These are phyloP conservation scores for Primulina huaijiensis DNA, from an alignment of 257 asterid species.

Conservation along the genomic window DNA sequence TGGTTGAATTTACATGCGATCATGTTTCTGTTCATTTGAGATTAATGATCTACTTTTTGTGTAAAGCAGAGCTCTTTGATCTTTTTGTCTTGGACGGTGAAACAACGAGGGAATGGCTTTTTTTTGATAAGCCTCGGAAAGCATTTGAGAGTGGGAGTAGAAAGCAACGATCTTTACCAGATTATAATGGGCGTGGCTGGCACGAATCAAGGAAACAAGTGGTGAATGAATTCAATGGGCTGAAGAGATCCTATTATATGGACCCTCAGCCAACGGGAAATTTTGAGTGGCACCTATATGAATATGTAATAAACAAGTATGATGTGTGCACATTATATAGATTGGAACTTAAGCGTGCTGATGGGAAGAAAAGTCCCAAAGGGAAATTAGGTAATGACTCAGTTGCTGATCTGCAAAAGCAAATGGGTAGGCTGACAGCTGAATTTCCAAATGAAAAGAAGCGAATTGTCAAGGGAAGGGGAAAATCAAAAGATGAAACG, in stretches of 20 bases:
- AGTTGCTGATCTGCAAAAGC: conserved; percentile 87
- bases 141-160: conserved; percentile 98
- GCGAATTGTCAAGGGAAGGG: conserved; percentile 46
- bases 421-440: conserved; percentile 76
- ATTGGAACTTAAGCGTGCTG: conserved; percentile 68
- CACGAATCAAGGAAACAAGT: conserved; percentile 97
- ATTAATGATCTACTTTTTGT: conserved; percentile 16
- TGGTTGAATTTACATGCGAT: too few species aligned
- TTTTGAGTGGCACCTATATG: conserved; percentile 90
- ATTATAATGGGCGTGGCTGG: conserved; percentile 98
- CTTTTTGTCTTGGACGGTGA: conserved; percentile 67
- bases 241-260: conserved; percentile 97
- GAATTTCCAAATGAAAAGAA: conserved; percentile 60
- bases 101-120: conserved; percentile 88
- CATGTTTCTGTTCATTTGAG: too few species aligned
- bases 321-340: conserved; percentile 76
- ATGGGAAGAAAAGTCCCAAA: conserved; percentile 74
- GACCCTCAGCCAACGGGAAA: conserved; percentile 90
- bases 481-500: conserved; percentile 35
- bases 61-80: conserved; percentile 76
- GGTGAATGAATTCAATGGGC: conserved; percentile 75
- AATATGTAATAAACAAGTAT: conserved; percentile 69
- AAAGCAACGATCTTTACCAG: conserved; percentile 93
- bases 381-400: conserved; percentile 64
- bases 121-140: conserved; percentile 93